Evolutionary conservation across 768 basidiomycete species (phyloP), one percentile per base, ranked within the genome.

Genomic region (Harrya chromipes): DNA sequence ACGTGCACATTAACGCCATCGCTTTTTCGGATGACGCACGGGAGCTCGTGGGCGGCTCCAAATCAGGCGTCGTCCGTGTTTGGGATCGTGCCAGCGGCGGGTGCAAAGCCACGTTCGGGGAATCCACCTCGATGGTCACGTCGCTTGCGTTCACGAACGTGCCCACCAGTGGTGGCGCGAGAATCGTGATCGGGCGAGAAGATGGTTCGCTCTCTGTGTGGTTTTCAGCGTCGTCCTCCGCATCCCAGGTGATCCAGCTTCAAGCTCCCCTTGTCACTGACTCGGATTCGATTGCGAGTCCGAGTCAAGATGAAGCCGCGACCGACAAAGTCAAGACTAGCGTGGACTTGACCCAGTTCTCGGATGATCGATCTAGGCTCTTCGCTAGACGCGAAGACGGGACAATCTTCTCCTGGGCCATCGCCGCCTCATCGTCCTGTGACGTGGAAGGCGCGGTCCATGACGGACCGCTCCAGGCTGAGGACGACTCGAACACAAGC

Each of bases 121-220:
- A 0, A 1, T 42, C 47, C 23, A 40, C 53, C 3, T 50, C 50
- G 3, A 33, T 4, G 38, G 63, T 65, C 26, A 64, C 56, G 13
- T 49, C 60, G 21, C 43, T 65, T 19, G 53, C 47, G n/a, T 55
- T 43, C 24, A 31, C 40, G 14, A 10, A 14, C 27, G 35, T 23
- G 0, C 23, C 47, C 43, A 33, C 33, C 13, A 27, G 27, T 19
- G 37, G 43, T 17, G 43, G 16, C 6, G 24, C 29, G 16, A 40
- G 31, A 26, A 23, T 62, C 9, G 50, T 47, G n/a, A 49, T 60
- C 37, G 61, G 59, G 5, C 50, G 56, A 23, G 48, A 56, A 34
- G 62, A 63, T 34, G 54, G 56, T n/a, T 59, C 52, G 27, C 13
- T 55, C 43, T 29, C 31, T 20, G 2, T 60, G 10, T 65, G 63